Evolutionary conservation across 208 protist species (phyloP), one percentile per base, ranked within the genome.

Genomic region (Leptomonas pyrrhocoris): DNA sequence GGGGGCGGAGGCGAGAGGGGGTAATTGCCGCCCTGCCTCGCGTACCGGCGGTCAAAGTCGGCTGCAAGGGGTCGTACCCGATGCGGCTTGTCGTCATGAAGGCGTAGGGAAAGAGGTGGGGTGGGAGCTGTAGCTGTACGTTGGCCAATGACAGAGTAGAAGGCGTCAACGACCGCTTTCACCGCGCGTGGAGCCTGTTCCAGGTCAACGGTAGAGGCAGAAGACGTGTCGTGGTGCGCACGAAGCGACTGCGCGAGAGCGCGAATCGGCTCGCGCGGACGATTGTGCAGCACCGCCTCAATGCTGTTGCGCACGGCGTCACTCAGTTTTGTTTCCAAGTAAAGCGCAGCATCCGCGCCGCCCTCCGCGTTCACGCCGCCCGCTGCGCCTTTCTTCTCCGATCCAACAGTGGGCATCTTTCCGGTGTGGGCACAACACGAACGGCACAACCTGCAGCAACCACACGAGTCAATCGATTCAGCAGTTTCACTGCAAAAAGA

Each of bases 251-350:
- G 76, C 1, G 85, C 88, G 2, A 96, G 40, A 53, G 86, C 79
- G 2, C 50, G 64, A 19, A 96, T 71, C 0, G 91, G 89, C 19
- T 93, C 69, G 0, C 16, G 25, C 0, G 91, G 88, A 18, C 68
- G 65, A 4, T 74, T 25, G n/a, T 80, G 27, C 1, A 96, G 74
- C 59, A 84, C 85, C 5, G 57, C 54, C 38, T 94, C 73, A 3
- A 96, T 50, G 6, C 81, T 77, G 9, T 21, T 19, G 15, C 82
- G 91, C n/a, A 96, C 80, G 1, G 66, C 28, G 0, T 57, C 36
- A 43, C 84, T 84, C 42, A 96, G 89, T 28, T 62, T 25, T 0
- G 46, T 65, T 36, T 93, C 83, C 16, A 93, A 70, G 58, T 92
- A 92, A 18, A 11, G 40, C n/a, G 71, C 71, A 8, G 62, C 71